These are phyloP conservation scores for Colletotrichum salicis DNA, from an alignment of 2,329 filamentous ascomycete species.

Conservation along the genomic window DNA sequence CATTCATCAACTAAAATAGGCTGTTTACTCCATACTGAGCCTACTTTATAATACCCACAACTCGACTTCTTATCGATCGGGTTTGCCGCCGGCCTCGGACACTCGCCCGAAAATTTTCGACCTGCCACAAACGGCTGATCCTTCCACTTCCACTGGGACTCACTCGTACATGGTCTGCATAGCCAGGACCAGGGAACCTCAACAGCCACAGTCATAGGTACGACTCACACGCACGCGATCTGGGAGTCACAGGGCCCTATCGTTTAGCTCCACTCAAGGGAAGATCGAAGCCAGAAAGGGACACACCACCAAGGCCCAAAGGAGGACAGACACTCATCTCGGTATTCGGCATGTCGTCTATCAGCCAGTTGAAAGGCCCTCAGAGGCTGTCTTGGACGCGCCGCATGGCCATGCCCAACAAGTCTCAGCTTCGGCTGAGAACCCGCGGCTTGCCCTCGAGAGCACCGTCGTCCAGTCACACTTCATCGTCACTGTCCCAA, in stretches of 20 bases:
- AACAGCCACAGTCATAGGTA: slow-evolving; percentile 14
- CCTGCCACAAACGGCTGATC: slow-evolving; percentile 24
- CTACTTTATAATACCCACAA: slow-evolving; percentile 16
- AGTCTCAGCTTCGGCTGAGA: background rate
- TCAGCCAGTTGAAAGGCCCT: slow-evolving; percentile 15
- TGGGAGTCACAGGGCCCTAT: slow-evolving; percentile 26
- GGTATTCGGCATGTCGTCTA: slow-evolving; percentile 14
- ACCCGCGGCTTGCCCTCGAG: background rate
- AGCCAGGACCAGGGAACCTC: slow-evolving; percentile 23
- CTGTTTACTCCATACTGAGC: background rate
- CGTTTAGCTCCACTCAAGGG: slow-evolving; percentile 16
- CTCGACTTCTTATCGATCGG: slow-evolving; percentile 29
- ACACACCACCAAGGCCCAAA: background rate
- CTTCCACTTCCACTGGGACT: slow-evolving; percentile 6
- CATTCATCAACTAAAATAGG: background rate
- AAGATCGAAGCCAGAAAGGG: background rate
- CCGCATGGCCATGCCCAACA: slow-evolving; percentile 1
- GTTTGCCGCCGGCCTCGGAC: slow-evolving; percentile 27
- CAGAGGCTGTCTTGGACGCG: slow-evolving; percentile 15
- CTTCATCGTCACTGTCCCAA: background rate
- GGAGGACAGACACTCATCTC: background rate
- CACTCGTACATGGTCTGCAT: slow-evolving; percentile 20
- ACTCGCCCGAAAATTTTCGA: slow-evolving; percentile 20
- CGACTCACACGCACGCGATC: slow-evolving; percentile 23
- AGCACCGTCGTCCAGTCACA: background rate